Evolutionary conservation across 176 grass and related monocot species (phyloP).

Genomic region (Musa troglodytarum): DNA sequence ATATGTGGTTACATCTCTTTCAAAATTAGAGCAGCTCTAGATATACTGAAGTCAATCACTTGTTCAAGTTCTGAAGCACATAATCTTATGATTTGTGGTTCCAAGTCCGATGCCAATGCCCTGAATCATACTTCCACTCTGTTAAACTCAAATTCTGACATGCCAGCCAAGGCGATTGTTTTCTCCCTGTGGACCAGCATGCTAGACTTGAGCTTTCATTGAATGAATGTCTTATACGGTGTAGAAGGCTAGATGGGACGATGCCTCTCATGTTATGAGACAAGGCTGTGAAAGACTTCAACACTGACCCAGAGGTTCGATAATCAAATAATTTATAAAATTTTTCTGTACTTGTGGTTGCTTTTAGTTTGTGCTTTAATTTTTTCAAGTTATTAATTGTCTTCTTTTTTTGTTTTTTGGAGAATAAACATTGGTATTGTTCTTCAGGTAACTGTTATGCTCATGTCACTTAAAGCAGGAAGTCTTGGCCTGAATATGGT

Average conservation of each 20-base stretch:
- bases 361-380: neutral
- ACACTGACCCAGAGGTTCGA: slow-evolving; percentile 79
- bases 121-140: neutral
- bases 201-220: slow-evolving; percentile 79
- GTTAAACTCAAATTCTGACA: slow-evolving; percentile 2
- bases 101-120: neutral
- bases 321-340: slow-evolving; percentile 1
- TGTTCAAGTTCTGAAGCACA: neutral
- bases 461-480: slow-evolving; percentile 90
- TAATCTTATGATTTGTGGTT: slow-evolving; percentile 5
- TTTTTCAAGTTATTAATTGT: slow-evolving; percentile 1
- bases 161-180: slow-evolving; percentile 81
- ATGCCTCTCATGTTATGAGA: slow-evolving; percentile 86
- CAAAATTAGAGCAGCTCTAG: slow-evolving; percentile 66
- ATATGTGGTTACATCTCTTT: slow-evolving; percentile 60
- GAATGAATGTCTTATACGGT: slow-evolving; percentile 75
- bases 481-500: slow-evolving; percentile 93
- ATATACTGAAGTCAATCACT: no score
- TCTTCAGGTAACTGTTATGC: slow-evolving; percentile 83
- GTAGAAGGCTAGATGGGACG: slow-evolving; percentile 88
- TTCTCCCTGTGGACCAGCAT: slow-evolving; percentile 99
- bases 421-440: slow-evolving; percentile 5
- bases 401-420: neutral
- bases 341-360: neutral
- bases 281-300: slow-evolving; percentile 82